Percentiles rank a stretch among this genome's conserved stretches.
Evolutionary conservation across 345 rosid genomes (phyloP).

Genomic region (Lepidium aucheri): DNA sequence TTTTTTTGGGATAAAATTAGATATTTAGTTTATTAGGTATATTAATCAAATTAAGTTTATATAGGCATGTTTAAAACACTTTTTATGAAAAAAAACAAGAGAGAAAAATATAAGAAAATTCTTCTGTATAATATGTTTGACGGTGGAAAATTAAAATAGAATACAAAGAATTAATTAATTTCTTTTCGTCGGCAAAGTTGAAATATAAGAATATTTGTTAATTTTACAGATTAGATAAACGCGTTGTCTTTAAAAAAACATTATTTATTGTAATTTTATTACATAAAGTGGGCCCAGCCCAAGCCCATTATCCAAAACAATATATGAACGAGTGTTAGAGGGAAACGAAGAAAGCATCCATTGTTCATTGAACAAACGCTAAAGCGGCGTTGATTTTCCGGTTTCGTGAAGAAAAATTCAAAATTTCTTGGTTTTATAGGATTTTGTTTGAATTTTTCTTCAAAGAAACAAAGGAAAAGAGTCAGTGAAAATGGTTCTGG

Average conservation of each 20-base stretch:
- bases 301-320: conserved; percentile 21
- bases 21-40: too few relatives aligned
- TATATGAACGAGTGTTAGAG: conserved; percentile 12
- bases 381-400: conserved; percentile 22
- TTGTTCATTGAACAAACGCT: neutral
- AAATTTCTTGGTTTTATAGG: neutral
- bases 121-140: conserved; percentile 1
- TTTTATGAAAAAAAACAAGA: neutral
- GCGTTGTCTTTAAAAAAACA: neutral
- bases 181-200: conserved; percentile 14
- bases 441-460: neutral
- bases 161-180: neutral
- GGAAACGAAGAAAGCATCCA: conserved; percentile 18
- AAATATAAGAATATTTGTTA: neutral
- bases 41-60: neutral
- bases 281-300: conserved; percentile 13
- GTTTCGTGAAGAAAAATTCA: neutral
- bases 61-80: neutral
- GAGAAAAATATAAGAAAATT: neutral
- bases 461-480: neutral
- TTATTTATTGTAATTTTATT: neutral
- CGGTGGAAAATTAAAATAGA: conserved; percentile 14
- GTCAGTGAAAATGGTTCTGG: conserved; percentile 38
- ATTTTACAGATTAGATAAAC: conserved; percentile 20
- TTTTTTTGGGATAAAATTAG: too few relatives aligned